These are phyloP conservation scores for Purpureocillium takamizusanense DNA, from an alignment of 2,329 filamentous ascomycete genomes.

Conservation along the genomic window DNA sequence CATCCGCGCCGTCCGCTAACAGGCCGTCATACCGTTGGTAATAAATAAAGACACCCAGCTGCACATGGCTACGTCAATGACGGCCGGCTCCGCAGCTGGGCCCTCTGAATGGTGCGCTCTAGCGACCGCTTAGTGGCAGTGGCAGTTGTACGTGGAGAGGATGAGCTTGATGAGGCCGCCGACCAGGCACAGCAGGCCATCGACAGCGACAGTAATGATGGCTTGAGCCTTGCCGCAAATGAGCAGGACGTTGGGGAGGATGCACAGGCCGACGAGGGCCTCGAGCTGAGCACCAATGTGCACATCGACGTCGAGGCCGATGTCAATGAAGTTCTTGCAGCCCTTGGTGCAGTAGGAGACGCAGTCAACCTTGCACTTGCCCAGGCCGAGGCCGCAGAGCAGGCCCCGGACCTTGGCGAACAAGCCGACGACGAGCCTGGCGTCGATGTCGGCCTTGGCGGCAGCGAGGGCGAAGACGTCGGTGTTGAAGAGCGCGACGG, in stretches of 20 bases:
- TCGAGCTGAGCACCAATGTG: constrained; percentile 15
- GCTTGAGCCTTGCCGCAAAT: constrained; percentile 14
- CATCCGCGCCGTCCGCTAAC: not conserved
- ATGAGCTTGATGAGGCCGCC: constrained; percentile 19
- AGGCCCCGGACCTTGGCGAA: constrained; percentile 13
- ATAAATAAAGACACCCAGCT: not conserved
- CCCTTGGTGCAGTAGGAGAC: constrained; percentile 27
- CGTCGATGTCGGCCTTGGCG: constrained; percentile 15
- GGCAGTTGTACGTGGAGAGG: constrained; percentile 21
- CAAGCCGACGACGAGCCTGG: constrained; percentile 14
- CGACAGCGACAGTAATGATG: constrained; percentile 16
- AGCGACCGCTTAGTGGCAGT: constrained; percentile 16
- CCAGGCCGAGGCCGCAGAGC: constrained; percentile 21
- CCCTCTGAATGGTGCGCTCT: not conserved
- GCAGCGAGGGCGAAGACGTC: constrained; percentile 20
- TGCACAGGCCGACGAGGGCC: constrained; percentile 20
- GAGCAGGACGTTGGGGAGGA: constrained; percentile 21
- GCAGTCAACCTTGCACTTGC: constrained; percentile 25
- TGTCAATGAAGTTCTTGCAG: constrained; percentile 28
- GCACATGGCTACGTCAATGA: too few species aligned
- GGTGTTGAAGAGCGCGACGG: constrained; percentile 28
- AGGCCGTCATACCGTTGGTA: not conserved
- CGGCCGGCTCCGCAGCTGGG: too few species aligned
- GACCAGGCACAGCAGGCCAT: constrained; percentile 22
- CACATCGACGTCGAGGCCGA: constrained; percentile 9